A percentile compares a stretch with the other conserved stretches of the same genome.
Evolutionary conservation across 306 rosid genomes (phyloP).

Genomic region (Betula pendula): DNA sequence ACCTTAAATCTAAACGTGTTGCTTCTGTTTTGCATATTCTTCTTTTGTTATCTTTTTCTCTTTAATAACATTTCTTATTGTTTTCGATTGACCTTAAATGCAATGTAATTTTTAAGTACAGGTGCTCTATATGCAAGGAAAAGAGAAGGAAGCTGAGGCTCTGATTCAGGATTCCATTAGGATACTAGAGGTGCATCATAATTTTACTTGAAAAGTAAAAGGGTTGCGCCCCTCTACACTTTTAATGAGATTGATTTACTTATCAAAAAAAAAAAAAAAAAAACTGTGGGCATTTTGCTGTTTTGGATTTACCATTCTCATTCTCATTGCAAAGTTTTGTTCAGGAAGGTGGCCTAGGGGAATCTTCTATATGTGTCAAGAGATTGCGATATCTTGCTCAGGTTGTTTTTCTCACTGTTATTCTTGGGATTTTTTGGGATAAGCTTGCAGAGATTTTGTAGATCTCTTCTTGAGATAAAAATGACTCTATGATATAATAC

Average conservation of each 20-base stretch:
- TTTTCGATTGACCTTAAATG: conserved; percentile 15
- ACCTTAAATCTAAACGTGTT: background rate
- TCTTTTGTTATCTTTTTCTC: conserved; percentile 1
- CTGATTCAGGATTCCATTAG: conserved; percentile 70
- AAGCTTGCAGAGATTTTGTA: background rate
- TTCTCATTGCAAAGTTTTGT: conserved; percentile 29
- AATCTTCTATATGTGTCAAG: conserved; percentile 57
- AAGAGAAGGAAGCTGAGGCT: conserved; percentile 70
- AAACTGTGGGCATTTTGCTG: conserved; percentile 8
- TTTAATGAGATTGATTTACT: no score
- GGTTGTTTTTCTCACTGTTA: conserved; percentile 43
- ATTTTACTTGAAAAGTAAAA: conserved; percentile 5
- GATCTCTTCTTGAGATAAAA: background rate
- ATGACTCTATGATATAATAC: background rate
- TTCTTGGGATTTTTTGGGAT: background rate
- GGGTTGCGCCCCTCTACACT: no score
- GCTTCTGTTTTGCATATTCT: conserved; percentile 8
- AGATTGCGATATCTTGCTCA: conserved; percentile 77
- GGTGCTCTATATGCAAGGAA: conserved; percentile 82
- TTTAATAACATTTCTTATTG: conserved; percentile 4
- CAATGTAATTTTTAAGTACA: conserved; percentile 31
- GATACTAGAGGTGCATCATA: conserved; percentile 70
- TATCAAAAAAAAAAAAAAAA: conserved; percentile 5
- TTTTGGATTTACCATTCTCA: conserved; percentile 14
- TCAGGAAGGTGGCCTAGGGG: conserved; percentile 76